A percentile compares a stretch with the other conserved stretches of the same genome.
phyloP scores from a whole-genome alignment of 768 basidiomycete species.

The Pholiota conissans region DNA sequence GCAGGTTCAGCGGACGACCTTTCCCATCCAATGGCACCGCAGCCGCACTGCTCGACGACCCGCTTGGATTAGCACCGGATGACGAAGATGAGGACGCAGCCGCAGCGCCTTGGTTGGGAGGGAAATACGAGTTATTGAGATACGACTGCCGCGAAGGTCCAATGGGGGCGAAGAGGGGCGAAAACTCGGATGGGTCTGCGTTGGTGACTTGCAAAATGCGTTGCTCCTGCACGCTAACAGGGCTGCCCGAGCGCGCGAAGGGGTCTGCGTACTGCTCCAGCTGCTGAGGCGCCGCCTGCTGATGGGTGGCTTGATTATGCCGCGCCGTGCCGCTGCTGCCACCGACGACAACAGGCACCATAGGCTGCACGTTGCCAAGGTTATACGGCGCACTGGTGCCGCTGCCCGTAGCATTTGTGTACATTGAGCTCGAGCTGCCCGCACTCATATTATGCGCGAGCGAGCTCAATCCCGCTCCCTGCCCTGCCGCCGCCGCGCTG shows the following conservation, averaged over 20 bases:
- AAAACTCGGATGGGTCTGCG: slow-evolving; percentile 30
- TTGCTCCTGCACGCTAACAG: slow-evolving; percentile 16
- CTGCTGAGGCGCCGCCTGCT: no score
- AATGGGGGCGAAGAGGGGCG: no score
- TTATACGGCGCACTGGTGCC: not conserved
- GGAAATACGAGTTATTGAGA: not conserved
- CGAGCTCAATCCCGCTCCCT: not conserved
- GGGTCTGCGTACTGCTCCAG: no score
- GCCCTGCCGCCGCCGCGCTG: slow-evolving; percentile 13
- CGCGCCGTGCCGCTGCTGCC: not conserved
- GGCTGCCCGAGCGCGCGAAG: no score
- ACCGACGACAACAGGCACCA: not conserved
- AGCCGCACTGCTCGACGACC: not conserved
- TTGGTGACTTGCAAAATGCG: slow-evolving; percentile 41
- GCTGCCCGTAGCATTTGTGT: not conserved
- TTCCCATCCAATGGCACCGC: slow-evolving; percentile 26
- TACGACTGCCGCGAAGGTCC: slow-evolving; percentile 1
- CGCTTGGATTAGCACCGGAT: no score
- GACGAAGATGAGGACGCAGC: no score
- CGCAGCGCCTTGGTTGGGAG: not conserved
- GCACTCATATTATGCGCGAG: slow-evolving; percentile 12
- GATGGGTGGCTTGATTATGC: not conserved
- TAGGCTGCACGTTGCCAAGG: no score
- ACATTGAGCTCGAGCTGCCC: slow-evolving; percentile 7
- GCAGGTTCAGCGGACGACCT: slow-evolving; percentile 25